Evolutionary conservation across 106 monocot genomes (phyloP).

Genomic region (Dactylorhiza incarnata): DNA sequence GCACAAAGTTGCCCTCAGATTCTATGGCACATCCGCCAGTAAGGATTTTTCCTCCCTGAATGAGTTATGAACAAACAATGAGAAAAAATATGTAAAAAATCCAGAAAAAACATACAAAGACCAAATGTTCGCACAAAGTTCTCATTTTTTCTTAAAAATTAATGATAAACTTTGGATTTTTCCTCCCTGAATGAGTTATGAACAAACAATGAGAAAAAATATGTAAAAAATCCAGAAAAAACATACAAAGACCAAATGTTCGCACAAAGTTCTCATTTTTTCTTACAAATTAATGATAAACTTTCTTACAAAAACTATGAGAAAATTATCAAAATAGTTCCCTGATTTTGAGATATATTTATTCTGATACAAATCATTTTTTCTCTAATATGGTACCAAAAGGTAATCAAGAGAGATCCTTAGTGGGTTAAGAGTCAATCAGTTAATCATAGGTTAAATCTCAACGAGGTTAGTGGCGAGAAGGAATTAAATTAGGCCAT

Average conservation of each 20-base stretch:
- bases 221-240: not conserved
- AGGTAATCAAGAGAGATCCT: not conserved
- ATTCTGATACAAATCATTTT: too few species aligned
- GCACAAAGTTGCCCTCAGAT: slow-evolving; percentile 85
- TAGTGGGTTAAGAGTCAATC: too few species aligned
- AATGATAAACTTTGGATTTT: slow-evolving; percentile 29
- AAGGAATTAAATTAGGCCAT: too few species aligned
- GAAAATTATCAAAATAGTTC: too few species aligned
- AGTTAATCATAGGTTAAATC: too few species aligned
- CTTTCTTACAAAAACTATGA: too few species aligned
- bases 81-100: not conserved
- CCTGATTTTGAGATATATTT: too few species aligned
- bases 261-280: not conserved
- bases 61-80: not conserved
- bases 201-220: not conserved
- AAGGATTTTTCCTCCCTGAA: slow-evolving; percentile 90
- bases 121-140: not conserved
- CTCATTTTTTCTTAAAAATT: not conserved
- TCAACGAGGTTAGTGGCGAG: too few species aligned
- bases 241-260: too few species aligned
- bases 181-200: slow-evolving; percentile 56
- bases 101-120: not conserved
- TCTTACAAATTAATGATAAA: too few species aligned
- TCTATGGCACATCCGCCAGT: slow-evolving; percentile 63
- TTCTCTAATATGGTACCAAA: too few species aligned